These are phyloP conservation scores for Podospora pseudocomata DNA, from an alignment of 495 filamentous ascomycete genomes.

Conservation along the genomic window DNA sequence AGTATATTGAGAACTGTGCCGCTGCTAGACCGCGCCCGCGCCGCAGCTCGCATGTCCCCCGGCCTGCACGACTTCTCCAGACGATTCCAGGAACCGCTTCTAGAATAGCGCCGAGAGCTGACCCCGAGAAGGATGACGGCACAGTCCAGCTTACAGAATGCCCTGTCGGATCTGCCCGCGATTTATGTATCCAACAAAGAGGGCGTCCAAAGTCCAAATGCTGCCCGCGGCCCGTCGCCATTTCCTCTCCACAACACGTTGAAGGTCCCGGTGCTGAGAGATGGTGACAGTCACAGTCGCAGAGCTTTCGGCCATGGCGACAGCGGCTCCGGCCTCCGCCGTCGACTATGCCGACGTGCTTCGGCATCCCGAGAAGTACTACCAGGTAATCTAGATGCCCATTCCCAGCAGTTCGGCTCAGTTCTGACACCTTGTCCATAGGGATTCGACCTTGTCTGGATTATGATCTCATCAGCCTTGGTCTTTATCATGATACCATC, in stretches of 20 bases:
- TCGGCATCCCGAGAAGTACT: conserved; percentile 15
- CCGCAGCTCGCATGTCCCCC: conserved; percentile 1
- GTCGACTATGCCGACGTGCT: conserved; percentile 13
- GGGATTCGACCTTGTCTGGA: conserved; percentile 19
- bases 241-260: neutral
- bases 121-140: neutral
- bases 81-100: neutral
- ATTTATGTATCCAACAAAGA: neutral
- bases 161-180: neutral
- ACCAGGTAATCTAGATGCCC: neutral
- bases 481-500: conserved; percentile 23
- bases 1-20: conserved; percentile 10
- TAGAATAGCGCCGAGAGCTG: neutral
- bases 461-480: conserved; percentile 17
- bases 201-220: neutral
- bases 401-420: neutral
- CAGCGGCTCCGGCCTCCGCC: conserved; percentile 1
- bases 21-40: conserved; percentile 7
- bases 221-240: neutral
- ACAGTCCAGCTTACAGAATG: neutral
- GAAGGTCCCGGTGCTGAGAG: neutral
- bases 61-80: neutral
- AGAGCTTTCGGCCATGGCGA: neutral
- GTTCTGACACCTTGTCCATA: neutral
- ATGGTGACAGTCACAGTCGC: conserved; percentile 15